Evolutionary conservation across 495 filamentous ascomycete species (phyloP).

Genomic region (Parathielavia appendiculata): DNA sequence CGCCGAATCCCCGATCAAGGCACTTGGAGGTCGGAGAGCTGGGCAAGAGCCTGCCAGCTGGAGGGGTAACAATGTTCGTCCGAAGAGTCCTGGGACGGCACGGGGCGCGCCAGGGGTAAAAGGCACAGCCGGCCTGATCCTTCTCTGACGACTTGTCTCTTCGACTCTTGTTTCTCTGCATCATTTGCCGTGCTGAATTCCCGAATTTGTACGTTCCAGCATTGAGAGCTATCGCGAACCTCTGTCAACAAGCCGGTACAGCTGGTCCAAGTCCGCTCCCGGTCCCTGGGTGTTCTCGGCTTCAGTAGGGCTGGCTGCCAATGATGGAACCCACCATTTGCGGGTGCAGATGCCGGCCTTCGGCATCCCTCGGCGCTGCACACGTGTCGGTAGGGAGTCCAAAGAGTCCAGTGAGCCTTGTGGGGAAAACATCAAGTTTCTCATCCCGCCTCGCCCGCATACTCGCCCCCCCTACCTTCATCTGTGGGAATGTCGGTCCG

Average conservation of each 20-base stretch:
- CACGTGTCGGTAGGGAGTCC: conserved; percentile 2
- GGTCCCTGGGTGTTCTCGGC: not conserved
- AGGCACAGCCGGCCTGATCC: not conserved
- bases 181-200: not conserved
- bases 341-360: not conserved
- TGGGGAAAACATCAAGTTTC: not conserved
- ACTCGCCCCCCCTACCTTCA: conserved; percentile 1
- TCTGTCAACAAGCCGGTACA: too few relatives aligned
- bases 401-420: not conserved
- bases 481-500: conserved; percentile 2
- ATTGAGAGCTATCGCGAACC: too few relatives aligned
- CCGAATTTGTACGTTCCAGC: not conserved
- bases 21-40: too few relatives aligned
- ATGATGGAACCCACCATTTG: not conserved
- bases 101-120: conserved; percentile 1
- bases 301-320: conserved; percentile 6
- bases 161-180: not conserved
- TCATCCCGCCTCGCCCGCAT: not conserved
- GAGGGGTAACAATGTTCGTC: conserved; percentile 9
- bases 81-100: conserved; percentile 10
- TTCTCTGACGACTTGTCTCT: not conserved
- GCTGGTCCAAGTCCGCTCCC: too few relatives aligned
- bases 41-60: not conserved
- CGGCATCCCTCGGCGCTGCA: conserved; percentile 9
- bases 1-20: not conserved